Base-by-base conservation (phyloP, 106 monocot genomes). In the Xerophyta viscosa region DNA sequence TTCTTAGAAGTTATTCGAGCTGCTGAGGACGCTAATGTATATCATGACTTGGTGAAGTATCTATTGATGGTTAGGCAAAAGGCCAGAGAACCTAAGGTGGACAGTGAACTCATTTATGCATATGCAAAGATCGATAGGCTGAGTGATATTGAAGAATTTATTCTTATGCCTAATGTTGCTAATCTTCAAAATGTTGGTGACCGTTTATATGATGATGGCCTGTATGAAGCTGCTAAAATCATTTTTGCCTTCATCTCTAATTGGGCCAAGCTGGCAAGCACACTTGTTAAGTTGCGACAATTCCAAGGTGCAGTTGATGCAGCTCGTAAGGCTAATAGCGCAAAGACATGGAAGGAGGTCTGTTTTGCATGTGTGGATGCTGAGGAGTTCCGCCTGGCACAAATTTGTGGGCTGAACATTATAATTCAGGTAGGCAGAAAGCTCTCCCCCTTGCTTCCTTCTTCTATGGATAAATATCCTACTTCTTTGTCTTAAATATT, bases 291-390 rank as follows among this genome's bases (percentile, higher is more conserved):
- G 74, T 63, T 94, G 50, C 88, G 66, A 46, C 93, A 94, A 55
- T 94, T 94, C 60, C 93, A 94, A 71, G 93, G 93, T 58, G 93
- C 93, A 37, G 93, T 94, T 73, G 93, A 94, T 76, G 93, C 93
- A 31, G 93, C 93, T 73, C 87, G 93, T 42, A 94, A 94, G 62
- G 93, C 93, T 48, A 94, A 94, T 56, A 94, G 93, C 42, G 58
- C 93, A 27, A 94, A 88, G 71, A 94, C 93, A 62, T 94, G 93
- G 93, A 94, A 94, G 66, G 93, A 94, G 66, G 93, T 94, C 50
- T 94, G 93, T 56, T 94, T 94, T 73, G 88, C 93, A 51, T 94
- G 93, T 67, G 93, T 94, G 27, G 88, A 94, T 67, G 93, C 93
- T 30, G 93, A 94, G 61, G 93, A 94, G 66, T 94, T 94, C 65